phyloP scores from a whole-genome alignment of 1,284 basidiomycete genomes.

The Rhodotorula glutinis region DNA sequence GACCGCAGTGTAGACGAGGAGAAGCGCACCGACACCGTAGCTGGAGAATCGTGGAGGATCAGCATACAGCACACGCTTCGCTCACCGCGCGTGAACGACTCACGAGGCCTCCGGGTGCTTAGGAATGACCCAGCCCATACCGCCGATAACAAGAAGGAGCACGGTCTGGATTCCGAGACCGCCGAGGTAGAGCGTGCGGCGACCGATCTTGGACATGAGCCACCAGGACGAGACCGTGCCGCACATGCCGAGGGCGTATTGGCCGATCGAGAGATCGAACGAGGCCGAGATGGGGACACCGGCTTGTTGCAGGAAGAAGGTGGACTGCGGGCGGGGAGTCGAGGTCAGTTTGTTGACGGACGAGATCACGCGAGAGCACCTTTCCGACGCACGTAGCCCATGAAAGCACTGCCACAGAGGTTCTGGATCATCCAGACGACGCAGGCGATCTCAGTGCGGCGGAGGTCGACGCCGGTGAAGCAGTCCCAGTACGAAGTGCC shows the following conservation, averaged over 20 bases:
- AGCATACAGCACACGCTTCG: conserved; percentile 32
- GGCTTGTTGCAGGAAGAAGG: conserved; percentile 51
- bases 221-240: conserved; percentile 51
- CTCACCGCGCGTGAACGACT: background rate
- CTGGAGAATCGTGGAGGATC: conserved; percentile 43
- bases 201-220: conserved; percentile 49
- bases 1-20: conserved; percentile 44
- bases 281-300: conserved; percentile 43
- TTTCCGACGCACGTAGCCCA: background rate
- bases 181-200: conserved; percentile 53
- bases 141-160: conserved; percentile 54
- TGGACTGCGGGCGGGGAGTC: no score
- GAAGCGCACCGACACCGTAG: conserved; percentile 51
- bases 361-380: no score
- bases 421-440: conserved; percentile 40
- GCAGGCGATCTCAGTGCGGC: conserved; percentile 51
- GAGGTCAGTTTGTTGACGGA: no score
- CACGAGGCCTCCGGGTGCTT: background rate
- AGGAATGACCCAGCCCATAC: conserved; percentile 45
- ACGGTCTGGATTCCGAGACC: conserved; percentile 52
- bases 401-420: conserved; percentile 39
- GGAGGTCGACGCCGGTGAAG: conserved; percentile 51
- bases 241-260: conserved; percentile 48
- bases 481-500: conserved; percentile 52
- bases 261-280: conserved; percentile 43